These are phyloP conservation scores for Ophiostoma sp. DNA, from an alignment of 2,329 filamentous ascomycete genomes.

Conservation along the genomic window DNA sequence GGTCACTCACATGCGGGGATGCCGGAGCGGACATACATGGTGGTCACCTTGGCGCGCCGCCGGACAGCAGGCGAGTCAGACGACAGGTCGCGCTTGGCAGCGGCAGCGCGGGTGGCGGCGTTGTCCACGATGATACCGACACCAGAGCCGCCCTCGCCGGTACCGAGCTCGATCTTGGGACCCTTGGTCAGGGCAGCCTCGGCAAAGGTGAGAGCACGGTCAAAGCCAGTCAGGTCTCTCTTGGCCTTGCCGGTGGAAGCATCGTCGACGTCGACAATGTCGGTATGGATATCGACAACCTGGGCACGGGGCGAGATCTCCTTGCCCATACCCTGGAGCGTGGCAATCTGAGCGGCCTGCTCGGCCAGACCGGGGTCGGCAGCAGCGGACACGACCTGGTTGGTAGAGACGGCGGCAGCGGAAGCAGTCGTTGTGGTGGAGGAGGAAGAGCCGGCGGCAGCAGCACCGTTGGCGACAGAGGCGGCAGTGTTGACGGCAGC, in stretches of 20 bases:
- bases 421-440: conserved; percentile 17
- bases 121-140: conserved; percentile 37
- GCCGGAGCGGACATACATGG: conserved; percentile 44
- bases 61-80: conserved; percentile 24
- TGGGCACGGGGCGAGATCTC: conserved; percentile 41
- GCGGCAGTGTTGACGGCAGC: conserved; percentile 41
- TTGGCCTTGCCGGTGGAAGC: background rate
- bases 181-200: conserved; percentile 42
- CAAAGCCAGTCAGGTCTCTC: conserved; percentile 45
- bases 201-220: conserved; percentile 43
- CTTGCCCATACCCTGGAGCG: conserved; percentile 46
- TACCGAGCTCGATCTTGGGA: conserved; percentile 47
- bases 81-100: conserved; percentile 27
- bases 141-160: conserved; percentile 40
- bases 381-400: conserved; percentile 12
- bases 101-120: background rate
- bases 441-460: conserved; percentile 18
- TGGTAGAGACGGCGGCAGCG: conserved; percentile 17
- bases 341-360: conserved; percentile 40
- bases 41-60: conserved; percentile 42
- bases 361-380: conserved; percentile 16
- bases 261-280: conserved; percentile 29
- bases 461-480: conserved; percentile 29
- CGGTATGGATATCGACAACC: conserved; percentile 29
- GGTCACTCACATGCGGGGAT: conserved; percentile 40